Base-by-base conservation (phyloP, 2,329 filamentous ascomycete genomes). In the Dothideomycetes sp. region DNA sequence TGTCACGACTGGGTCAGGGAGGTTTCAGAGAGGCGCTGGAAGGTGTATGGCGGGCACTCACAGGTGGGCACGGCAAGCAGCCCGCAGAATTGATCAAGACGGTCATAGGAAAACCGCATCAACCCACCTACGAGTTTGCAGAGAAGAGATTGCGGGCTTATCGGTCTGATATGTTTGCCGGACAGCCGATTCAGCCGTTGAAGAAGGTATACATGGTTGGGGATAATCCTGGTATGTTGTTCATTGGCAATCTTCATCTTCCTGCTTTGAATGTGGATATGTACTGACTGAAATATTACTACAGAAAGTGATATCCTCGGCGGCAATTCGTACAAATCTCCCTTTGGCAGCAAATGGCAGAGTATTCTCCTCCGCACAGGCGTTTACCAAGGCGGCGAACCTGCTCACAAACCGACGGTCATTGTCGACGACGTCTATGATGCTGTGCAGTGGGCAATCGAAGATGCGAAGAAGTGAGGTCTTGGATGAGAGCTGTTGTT, bases 161-260 rank as follows among this genome's bases (percentile, higher is more conserved):
- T 55, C 68, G 81, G 15, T 60, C 66, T 16, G 55, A 61, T 12
- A 44, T 75, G 17, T 64, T 77, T 36, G 47, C 37, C 36, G 51
- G 46, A 45, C 55, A 52, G 14, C 47, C 41, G 30, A 46, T 47
- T 40, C 48, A 44, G 15, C 69, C 72, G n/a, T 60, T 94, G 40
- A 69, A 70, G 52, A 74, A 72, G 32, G 87, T 96, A 9, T 96
- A 94, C 62, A 96, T 96, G 89, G 75, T 96, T 31, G 91, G 91
- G 1, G 67, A 70, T 42, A 71, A 70, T 43, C 67, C 66, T n/a
- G 46, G 48, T 49, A 38, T 29, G 45, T 42, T 5, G 3, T 7
- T 7, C 22, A 27, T 12, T 7, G 7, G 12, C 22, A 12, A 27
- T n/a, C 4, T 15, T 3, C 5, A 10, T 14, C 9, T 11, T 18